phyloP scores from a whole-genome alignment of 1,284 basidiomycete genomes.

The Moesziomyces parantarcticus region DNA sequence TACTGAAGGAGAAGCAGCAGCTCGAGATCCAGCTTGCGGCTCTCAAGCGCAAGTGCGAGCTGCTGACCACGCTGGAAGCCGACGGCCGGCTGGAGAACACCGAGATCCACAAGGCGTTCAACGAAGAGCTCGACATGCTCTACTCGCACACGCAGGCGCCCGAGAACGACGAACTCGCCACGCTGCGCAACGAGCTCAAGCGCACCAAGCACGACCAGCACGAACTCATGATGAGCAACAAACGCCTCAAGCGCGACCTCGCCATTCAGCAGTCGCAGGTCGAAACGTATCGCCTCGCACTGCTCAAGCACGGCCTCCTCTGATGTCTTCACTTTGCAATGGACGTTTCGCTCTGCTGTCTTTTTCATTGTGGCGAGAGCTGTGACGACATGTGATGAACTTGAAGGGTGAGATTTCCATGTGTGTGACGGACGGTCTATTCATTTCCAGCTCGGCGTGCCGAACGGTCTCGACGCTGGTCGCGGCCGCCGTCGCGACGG shows the following conservation, averaged over 20 bases:
- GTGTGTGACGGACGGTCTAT: neutral
- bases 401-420: neutral
- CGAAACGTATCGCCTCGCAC: slow-evolving; percentile 16
- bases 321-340: slow-evolving; percentile 3
- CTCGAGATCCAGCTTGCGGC: slow-evolving; percentile 46
- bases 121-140: slow-evolving; percentile 64
- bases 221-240: slow-evolving; percentile 43
- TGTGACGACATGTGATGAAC: too few relatives aligned
- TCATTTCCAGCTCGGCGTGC: slow-evolving; percentile 36
- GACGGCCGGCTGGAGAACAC: slow-evolving; percentile 65
- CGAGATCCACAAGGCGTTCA: slow-evolving; percentile 65
- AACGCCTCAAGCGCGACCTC: slow-evolving; percentile 39
- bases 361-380: neutral
- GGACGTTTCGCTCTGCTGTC: neutral
- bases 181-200: slow-evolving; percentile 51
- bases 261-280: slow-evolving; percentile 27
- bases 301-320: slow-evolving; percentile 37
- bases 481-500: slow-evolving; percentile 19
- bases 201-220: slow-evolving; percentile 49
- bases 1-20: slow-evolving; percentile 19
- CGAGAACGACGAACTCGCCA: slow-evolving; percentile 49
- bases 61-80: slow-evolving; percentile 59
- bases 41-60: slow-evolving; percentile 53
- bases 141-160: slow-evolving; percentile 62
- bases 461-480: slow-evolving; percentile 24